These are phyloP conservation scores for Tolypocladium album DNA, from an alignment of 2,329 filamentous ascomycete species.

Conservation along the genomic window DNA sequence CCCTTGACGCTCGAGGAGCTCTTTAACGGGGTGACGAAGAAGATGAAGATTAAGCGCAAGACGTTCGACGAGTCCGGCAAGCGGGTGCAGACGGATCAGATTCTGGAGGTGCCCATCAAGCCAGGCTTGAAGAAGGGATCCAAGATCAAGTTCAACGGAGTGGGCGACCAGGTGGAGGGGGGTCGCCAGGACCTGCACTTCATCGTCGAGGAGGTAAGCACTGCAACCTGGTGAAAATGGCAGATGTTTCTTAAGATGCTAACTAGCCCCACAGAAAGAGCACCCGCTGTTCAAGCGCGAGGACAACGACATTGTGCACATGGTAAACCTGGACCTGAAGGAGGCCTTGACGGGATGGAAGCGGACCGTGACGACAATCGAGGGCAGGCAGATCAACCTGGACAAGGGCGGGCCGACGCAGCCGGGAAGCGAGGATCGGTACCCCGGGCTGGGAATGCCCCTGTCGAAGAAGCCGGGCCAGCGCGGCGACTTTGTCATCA, in stretches of 20 bases:
- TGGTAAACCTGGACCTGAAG: constrained; percentile 75
- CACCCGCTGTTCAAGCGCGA: constrained; percentile 78
- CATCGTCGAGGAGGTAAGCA: constrained; percentile 78
- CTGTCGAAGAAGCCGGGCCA: constrained; percentile 79
- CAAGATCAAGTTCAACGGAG: constrained; percentile 96
- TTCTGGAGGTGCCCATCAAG: constrained; percentile 92
- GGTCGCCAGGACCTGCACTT: constrained; percentile 94
- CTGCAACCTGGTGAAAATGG: not conserved
- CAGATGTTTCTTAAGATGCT: constrained; percentile 1
- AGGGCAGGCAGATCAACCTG: constrained; percentile 73
- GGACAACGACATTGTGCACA: constrained; percentile 75
- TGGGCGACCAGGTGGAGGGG: constrained; percentile 96
- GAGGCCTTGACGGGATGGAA: constrained; percentile 93
- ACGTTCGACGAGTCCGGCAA: constrained; percentile 81
- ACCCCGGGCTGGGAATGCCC: constrained; percentile 85
- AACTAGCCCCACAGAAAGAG: constrained; percentile 52
- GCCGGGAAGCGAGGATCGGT: constrained; percentile 71
- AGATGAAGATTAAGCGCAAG: constrained; percentile 97
- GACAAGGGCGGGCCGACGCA: constrained; percentile 76
- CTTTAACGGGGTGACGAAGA: constrained; percentile 80
- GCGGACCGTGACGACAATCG: constrained; percentile 84
- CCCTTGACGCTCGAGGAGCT: constrained; percentile 79
- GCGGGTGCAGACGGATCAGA: constrained; percentile 76
- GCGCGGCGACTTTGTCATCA: constrained; percentile 79
- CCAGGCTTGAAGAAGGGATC: constrained; percentile 90